A percentile compares a stretch with the other conserved stretches of the same genome.
Conservation (phyloP, 148 eudicot species). For the Persicaria maculosa region DNA sequence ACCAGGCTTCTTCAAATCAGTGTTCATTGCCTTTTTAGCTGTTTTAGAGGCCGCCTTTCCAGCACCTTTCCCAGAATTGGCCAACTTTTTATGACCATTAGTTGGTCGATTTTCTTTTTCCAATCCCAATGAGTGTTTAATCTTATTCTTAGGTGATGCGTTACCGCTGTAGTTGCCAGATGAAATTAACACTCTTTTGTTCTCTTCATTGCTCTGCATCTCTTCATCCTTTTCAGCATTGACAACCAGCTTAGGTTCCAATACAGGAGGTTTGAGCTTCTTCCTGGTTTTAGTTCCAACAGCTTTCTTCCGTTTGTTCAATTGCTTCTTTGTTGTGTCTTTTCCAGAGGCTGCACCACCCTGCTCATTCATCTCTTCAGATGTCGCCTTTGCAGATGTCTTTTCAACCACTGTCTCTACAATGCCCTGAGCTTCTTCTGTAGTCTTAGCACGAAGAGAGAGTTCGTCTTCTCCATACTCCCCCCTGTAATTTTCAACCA, state of each 20-base stretch:
- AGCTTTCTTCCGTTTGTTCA: slow-evolving; percentile 27
- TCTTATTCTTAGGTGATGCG: neutral
- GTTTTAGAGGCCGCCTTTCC: slow-evolving; percentile 25
- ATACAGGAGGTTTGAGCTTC: slow-evolving; percentile 11
- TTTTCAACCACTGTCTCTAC: neutral
- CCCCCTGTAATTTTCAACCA: slow-evolving; percentile 9
- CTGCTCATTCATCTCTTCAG: slow-evolving; percentile 15
- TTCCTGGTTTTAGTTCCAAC: slow-evolving; percentile 30
- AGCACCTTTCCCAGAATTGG: slow-evolving; percentile 18
- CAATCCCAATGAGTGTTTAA: slow-evolving; percentile 16
- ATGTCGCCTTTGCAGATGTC: neutral
- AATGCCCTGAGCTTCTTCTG: slow-evolving; percentile 1
- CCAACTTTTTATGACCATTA: slow-evolving; percentile 22
- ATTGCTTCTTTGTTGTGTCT: slow-evolving; percentile 22
- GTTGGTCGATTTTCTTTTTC: slow-evolving; percentile 46
- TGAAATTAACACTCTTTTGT: neutral
- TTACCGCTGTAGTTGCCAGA: neutral
- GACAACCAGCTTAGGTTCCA: slow-evolving; percentile 4
- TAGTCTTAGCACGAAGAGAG: slow-evolving; percentile 7
- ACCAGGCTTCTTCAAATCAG: slow-evolving; percentile 16
- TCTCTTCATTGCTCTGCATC: slow-evolving; percentile 5
- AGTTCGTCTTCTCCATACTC: slow-evolving; percentile 16
- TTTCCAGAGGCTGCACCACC: slow-evolving; percentile 18
- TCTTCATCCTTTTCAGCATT: slow-evolving; percentile 8
- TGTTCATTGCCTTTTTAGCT: slow-evolving; percentile 17